Evolutionary conservation across 2,329 filamentous ascomycete genomes (phyloP), one percentile per base, ranked within the genome.

Genomic region (Triangularia setosa): DNA sequence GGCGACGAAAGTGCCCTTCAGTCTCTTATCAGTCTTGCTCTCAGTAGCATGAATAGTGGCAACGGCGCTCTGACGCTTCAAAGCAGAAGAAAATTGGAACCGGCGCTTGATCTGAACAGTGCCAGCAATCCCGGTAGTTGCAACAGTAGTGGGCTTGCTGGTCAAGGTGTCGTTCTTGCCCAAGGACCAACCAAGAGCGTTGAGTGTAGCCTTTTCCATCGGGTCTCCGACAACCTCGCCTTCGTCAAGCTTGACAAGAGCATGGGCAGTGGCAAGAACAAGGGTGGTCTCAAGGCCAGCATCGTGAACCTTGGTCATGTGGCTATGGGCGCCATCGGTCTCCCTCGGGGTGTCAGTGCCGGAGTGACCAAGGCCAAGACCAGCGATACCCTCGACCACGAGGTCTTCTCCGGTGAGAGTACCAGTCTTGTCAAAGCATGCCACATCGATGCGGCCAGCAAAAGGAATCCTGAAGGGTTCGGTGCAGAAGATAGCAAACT

Each of bases 401-500:
- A 99, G 83, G 74, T 99, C 94, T 75, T 99, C 95, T 58, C 95
- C 95, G 40, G 95, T 99, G 65, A 99, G 79, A 1, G 95, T 99
- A 69, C 95, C 95, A 12, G 95, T 99, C 83, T 99, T 99, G 79
- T 99, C 95, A 70, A 99, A 99, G 80, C 95, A 99, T 68, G 95
- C 93, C 61, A 99, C 85, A 76, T 99, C 96, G 65, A 99, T 91
- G 68, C 95, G 91, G 30, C 95, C 95, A 69, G 93, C 96, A 72
- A 91, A 98, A 0, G 96, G 96, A 72, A 99, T 99, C 63, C 95
- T 90, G 87, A 99, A 99, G 27, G 95, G 95, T 77, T 99, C 96
- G 1, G 95, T 99, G 76, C 95, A 99, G 83, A 97, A 99, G 72
- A 99, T 99, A 66, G 96, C 95, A 71, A 90, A 94, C 77, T 94